These are phyloP conservation scores for Lablab purpureus DNA, from an alignment of 306 rosid genomes.

Conservation along the genomic window DNA sequence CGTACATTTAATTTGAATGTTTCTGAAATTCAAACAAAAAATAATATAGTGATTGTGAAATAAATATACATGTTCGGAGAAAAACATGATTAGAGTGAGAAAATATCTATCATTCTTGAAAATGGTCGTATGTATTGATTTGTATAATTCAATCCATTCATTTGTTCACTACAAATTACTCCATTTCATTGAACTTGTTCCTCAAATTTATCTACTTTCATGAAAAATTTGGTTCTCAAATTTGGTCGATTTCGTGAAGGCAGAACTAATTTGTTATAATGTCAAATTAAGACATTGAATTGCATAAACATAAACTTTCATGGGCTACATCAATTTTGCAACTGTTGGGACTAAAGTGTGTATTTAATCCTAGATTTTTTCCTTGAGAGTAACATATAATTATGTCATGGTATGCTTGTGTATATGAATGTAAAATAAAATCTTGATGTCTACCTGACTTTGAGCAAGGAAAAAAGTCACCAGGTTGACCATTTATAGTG, in stretches of 20 bases:
- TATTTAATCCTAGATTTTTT: neutral
- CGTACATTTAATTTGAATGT: slow-evolving; percentile 52
- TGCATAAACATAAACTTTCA: neutral
- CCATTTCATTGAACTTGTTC: neutral
- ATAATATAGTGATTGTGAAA: neutral
- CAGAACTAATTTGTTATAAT: neutral
- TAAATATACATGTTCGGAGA: neutral
- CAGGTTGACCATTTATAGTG: slow-evolving; percentile 59
- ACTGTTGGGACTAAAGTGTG: neutral
- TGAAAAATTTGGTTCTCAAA: neutral
- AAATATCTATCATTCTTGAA: neutral
- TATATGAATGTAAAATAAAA: neutral
- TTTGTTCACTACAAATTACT: neutral
- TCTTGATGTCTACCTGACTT: slow-evolving; percentile 38
- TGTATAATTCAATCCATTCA: neutral
- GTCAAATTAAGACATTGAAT: neutral
- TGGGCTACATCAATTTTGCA: neutral
- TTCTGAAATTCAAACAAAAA: slow-evolving; percentile 24
- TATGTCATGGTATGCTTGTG: neutral
- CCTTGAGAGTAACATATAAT: neutral
- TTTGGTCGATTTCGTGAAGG: neutral
- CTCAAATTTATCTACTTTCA: neutral
- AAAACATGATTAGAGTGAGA: neutral
- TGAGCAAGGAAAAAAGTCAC: slow-evolving; percentile 56
- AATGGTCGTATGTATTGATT: neutral